Percentiles rank a stretch among this genome's conserved stretches.
Evolutionary conservation across 2,329 filamentous ascomycete genomes (phyloP).

Genomic region (Apiospora kogelbergensis): DNA sequence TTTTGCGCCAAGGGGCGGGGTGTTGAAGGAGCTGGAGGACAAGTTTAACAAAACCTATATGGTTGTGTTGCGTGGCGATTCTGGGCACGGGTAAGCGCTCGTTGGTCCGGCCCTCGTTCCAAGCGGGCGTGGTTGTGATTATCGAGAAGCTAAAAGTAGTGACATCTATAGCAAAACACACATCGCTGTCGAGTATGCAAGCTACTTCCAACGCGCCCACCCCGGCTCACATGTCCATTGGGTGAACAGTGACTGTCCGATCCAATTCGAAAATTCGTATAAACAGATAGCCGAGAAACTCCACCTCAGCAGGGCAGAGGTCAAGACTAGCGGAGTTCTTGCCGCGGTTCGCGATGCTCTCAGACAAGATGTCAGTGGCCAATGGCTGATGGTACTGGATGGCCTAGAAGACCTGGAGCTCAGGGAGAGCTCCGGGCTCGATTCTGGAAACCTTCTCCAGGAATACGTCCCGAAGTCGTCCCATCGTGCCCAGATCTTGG

Average conservation of each 20-base stretch:
- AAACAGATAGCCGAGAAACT: neutral
- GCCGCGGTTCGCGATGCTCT: neutral
- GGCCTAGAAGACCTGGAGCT: neutral
- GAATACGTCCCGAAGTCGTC: neutral
- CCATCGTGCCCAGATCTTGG: neutral
- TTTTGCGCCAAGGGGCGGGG: neutral
- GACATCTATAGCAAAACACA: neutral
- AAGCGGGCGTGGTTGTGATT: neutral
- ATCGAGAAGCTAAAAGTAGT: neutral
- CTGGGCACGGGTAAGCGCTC: neutral
- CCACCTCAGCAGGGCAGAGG: neutral
- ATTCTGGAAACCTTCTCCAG: neutral
- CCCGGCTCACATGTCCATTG: neutral
- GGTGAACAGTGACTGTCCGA: neutral
- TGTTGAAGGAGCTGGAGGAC: neutral
- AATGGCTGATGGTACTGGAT: slow-evolving; percentile 8
- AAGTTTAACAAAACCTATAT: neutral
- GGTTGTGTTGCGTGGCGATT: neutral
- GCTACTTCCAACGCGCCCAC: neutral
- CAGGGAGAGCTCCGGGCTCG: neutral
- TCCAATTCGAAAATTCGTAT: neutral
- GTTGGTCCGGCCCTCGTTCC: neutral
- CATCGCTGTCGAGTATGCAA: neutral
- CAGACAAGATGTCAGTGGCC: neutral
- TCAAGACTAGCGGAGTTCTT: neutral